Conservation (phyloP, 495 filamentous ascomycete genomes). For the Trichoderma reesei region DNA sequence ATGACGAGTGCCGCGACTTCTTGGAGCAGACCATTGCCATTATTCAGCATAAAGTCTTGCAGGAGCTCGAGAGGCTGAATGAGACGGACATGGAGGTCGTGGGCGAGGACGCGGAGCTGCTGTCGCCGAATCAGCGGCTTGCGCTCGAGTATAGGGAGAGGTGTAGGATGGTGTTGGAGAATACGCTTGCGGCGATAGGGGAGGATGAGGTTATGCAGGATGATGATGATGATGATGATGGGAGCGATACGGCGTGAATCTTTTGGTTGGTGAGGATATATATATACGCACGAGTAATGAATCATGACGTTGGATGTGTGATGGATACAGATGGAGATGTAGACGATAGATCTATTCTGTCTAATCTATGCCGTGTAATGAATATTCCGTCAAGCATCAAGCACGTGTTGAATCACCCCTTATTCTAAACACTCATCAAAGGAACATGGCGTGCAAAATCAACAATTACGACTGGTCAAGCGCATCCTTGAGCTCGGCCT, state of each 20-base stretch:
- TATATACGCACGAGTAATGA: not conserved
- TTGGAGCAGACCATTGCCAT: constrained; percentile 17
- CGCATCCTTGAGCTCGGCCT: not conserved
- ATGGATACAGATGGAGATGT: no score
- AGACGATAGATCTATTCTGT: no score
- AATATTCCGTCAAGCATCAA: not conserved
- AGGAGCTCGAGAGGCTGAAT: constrained; percentile 22
- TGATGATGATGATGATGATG: not conserved
- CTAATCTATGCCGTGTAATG: not conserved
- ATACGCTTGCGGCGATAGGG: constrained; percentile 16
- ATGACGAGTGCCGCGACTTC: constrained; percentile 12
- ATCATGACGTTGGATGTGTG: not conserved
- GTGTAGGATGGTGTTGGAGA: constrained; percentile 30
- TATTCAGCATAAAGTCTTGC: constrained; percentile 21
- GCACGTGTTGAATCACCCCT: not conserved
- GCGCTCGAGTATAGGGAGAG: constrained; percentile 31
- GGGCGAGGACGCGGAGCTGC: constrained; percentile 14
- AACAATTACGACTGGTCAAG: not conserved
- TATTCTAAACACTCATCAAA: not conserved
- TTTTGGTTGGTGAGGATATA: not conserved
- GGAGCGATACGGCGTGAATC: not conserved
- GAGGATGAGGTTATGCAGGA: constrained; percentile 1
- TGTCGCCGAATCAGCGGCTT: constrained; percentile 31
- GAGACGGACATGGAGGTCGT: constrained; percentile 23
- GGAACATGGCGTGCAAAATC: not conserved